These are phyloP conservation scores for Arthrobotrys megalospora DNA, from an alignment of 2,329 filamentous ascomycete genomes.

Conservation along the genomic window DNA sequence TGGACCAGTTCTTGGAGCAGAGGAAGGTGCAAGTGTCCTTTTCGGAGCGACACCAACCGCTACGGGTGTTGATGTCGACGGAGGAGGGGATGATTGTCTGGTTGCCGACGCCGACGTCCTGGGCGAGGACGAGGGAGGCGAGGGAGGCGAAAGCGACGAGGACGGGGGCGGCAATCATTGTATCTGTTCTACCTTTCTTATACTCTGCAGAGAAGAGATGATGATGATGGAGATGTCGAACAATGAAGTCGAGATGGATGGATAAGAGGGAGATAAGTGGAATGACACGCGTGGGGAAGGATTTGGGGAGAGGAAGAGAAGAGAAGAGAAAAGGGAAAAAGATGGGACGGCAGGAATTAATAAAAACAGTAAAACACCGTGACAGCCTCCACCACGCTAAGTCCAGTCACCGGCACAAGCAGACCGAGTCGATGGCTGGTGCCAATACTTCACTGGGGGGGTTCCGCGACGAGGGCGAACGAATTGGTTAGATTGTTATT, in stretches of 20 bases:
- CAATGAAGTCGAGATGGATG: not conserved
- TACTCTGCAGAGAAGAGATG: not conserved
- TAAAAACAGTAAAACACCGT: constrained; percentile 2
- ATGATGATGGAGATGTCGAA: not conserved
- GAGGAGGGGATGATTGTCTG: constrained; percentile 55
- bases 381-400: no score
- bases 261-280: not conserved
- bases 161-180: constrained; percentile 33
- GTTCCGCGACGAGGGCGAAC: no score
- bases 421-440: no score
- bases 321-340: constrained; percentile 9
- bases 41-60: constrained; percentile 53
- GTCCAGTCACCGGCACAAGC: no score
- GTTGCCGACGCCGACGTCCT: constrained; percentile 54
- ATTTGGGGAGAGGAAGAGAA: not conserved
- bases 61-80: constrained; percentile 54
- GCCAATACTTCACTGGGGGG: no score
- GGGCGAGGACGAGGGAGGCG: constrained; percentile 38
- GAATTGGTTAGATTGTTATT: no score
- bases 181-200: not conserved
- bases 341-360: constrained; percentile 17
- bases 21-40: constrained; percentile 58
- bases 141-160: constrained; percentile 31
- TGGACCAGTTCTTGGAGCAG: constrained; percentile 51
- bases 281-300: constrained; percentile 27